Base-by-base conservation (phyloP, 2,329 filamentous ascomycete genomes). In the Alternaria incomplexa region DNA sequence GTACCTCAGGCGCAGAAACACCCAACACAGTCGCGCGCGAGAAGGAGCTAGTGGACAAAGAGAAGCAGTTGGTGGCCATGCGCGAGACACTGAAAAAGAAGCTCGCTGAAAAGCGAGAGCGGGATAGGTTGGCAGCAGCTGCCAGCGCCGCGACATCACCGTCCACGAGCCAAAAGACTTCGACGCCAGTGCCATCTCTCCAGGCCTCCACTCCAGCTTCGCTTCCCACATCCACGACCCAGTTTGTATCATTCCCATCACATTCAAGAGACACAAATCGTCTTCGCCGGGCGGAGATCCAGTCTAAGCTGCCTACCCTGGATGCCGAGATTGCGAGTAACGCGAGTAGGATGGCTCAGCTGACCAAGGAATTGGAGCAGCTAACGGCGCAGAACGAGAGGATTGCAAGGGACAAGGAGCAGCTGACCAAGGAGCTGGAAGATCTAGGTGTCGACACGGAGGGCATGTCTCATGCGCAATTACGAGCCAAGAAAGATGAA, bases 1-100 rank as follows among this genome's bases (percentile, higher is more conserved):
- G 68, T 52, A 80, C 77, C 5, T 72, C 77, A 44, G 75, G 74
- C 6, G 63, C 80, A 13, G 81, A 80, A 23, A 80, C 78, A 11
- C 76, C 79, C 44, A 67, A 69, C 69, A 79, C 66, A 64, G 70
- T 62, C 73, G 79, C 68, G 71, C 83, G 70, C 11, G 68, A 72
- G 48, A 82, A 83, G 47, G 79, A 83, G 50, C 73, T 87, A 46
- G 80, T 80, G 40, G 76, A 79, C 32, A 86, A 83, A 66, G 79
- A 86, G 62, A 73, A 83, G 58, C 81, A 81, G 61, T 85, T 87
- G 60, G 83, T 84, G 13, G 84, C 85, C 62, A 74, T 75, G 57
- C 71, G 70, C 30, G 36, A 65, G 28, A 69, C 67, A 2, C 65
- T 76, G 5, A 74, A 77, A 61, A 74, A 67, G 64, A 75, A 73